Conservation (phyloP, 805 yeast species). For the Wickerhamomyces queroliae region DNA sequence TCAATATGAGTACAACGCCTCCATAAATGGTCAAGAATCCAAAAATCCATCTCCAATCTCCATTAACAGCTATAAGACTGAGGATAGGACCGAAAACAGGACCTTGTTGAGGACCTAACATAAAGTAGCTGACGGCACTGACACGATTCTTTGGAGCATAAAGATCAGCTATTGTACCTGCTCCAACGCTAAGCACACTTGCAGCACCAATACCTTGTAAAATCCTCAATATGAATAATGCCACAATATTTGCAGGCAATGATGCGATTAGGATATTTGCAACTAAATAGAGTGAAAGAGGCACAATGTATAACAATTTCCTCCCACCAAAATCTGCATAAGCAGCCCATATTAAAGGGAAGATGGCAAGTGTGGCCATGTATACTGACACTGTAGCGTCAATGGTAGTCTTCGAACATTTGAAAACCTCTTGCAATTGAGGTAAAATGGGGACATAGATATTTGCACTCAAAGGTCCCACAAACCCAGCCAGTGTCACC, state of each 20-base stretch:
- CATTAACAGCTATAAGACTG: conserved; percentile 63
- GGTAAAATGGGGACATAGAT: conserved; percentile 52
- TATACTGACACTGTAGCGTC: conserved; percentile 54
- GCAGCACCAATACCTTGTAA: conserved; percentile 84
- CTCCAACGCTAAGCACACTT: conserved; percentile 86
- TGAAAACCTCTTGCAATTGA: conserved; percentile 33
- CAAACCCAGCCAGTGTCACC: conserved; percentile 42
- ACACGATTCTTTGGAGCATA: conserved; percentile 66
- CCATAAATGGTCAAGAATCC: conserved; percentile 71
- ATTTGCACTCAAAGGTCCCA: conserved; percentile 54
- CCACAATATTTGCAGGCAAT: conserved; percentile 59
- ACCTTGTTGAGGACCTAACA: conserved; percentile 83
- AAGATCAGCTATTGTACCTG: conserved; percentile 82
- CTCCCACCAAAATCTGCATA: conserved; percentile 56
- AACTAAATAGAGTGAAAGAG: conserved; percentile 50
- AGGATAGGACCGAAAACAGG: conserved; percentile 82
- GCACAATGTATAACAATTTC: conserved; percentile 55
- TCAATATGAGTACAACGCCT: conserved; percentile 43
- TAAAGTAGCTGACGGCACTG: conserved; percentile 75
- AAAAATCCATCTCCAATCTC: conserved; percentile 82
- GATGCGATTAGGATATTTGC: conserved; percentile 63
- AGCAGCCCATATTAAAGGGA: conserved; percentile 52
- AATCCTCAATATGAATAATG: conserved; percentile 57
- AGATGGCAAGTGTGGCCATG: conserved; percentile 49
- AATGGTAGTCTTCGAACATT: conserved; percentile 35